Evolutionary conservation across 1,139 yeast genomes (phyloP), one percentile per base, ranked within the genome.

Genomic region (Geotrichum australiense): DNA sequence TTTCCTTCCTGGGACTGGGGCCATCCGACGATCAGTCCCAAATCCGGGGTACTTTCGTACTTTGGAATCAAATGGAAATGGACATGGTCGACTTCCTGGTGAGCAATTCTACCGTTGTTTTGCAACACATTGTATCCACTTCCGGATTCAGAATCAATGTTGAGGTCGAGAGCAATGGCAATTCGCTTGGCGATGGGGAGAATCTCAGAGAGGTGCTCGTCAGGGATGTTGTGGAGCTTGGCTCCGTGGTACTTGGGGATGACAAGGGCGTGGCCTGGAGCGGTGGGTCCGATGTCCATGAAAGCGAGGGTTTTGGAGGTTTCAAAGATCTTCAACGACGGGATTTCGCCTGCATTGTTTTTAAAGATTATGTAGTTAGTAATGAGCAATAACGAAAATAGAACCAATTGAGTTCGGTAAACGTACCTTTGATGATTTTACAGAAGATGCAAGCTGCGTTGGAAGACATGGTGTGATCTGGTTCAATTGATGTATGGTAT

Each of bases 41-140:
- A 68, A 29, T 71, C 71, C 6, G 35, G 39, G 4, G n/a, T 26
- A 2, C 62, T 68, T 53, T 78, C 78, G 46, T 71, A 72, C 71
- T 89, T 89, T 34, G 98, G 98, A 57, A 91, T 91, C 63, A 91
- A 75, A 61, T 91, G 98, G 73, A 91, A 83, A 63, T 89, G 98
- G 45, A 89, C 96, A 62, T 91, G 98, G 56, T 83, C 94, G 47
- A 91, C 96, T 46, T 72, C 78, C 65, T 91, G 97, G 61, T 89
- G 96, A 18, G 97, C 97, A 58, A 87, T 79, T 55, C 83, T 65
- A 29, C 96, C 97, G 54, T 91, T 89, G 70, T 91, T 91, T 64
- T 89, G 97, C 51, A 89, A 70, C 22, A 89, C 63, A 60, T 89
- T 89, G 73, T 89, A 89, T 30, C 96, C 96, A 37, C 68, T 71